Evolutionary conservation across 257 asterid species (phyloP).

Genomic region (Nicotiana knightiana): DNA sequence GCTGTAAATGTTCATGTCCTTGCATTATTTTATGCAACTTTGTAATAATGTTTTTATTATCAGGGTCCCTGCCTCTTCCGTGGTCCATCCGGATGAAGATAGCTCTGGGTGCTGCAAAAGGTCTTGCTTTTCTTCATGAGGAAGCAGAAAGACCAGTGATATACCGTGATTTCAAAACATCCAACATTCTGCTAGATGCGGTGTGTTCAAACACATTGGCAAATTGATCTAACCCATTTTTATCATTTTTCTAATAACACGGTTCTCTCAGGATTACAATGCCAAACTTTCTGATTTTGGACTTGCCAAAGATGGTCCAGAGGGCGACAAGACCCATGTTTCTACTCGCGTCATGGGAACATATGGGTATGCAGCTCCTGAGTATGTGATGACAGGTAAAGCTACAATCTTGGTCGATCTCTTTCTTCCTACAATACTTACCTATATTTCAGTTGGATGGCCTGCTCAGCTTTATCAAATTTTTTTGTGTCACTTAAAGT

Average conservation of each 20-base stretch:
- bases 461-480: background rate
- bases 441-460: background rate
- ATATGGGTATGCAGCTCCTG: constrained; percentile 97
- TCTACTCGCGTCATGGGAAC: constrained; percentile 99
- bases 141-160: constrained; percentile 93
- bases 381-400: constrained; percentile 95
- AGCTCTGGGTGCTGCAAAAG: constrained; percentile 95
- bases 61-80: constrained; percentile 95
- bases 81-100: constrained; percentile 98
- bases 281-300: constrained; percentile 98
- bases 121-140: constrained; percentile 93
- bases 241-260: constrained; percentile 13
- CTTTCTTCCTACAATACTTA: background rate
- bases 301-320: constrained; percentile 98
- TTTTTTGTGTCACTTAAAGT: background rate
- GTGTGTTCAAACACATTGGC: constrained; percentile 36
- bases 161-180: constrained; percentile 94
- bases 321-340: constrained; percentile 93
- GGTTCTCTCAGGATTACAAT: constrained; percentile 65
- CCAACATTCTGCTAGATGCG: constrained; percentile 88
- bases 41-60: constrained; percentile 12
- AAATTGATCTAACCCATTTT: constrained; percentile 2
- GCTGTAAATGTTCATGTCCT: background rate
- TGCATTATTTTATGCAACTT: background rate
- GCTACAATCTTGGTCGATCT: background rate